A percentile compares a stretch with the other conserved stretches of the same genome.
Evolutionary conservation across 176 grass and related monocot genomes (phyloP).

Genomic region (Guadua angustifolia): DNA sequence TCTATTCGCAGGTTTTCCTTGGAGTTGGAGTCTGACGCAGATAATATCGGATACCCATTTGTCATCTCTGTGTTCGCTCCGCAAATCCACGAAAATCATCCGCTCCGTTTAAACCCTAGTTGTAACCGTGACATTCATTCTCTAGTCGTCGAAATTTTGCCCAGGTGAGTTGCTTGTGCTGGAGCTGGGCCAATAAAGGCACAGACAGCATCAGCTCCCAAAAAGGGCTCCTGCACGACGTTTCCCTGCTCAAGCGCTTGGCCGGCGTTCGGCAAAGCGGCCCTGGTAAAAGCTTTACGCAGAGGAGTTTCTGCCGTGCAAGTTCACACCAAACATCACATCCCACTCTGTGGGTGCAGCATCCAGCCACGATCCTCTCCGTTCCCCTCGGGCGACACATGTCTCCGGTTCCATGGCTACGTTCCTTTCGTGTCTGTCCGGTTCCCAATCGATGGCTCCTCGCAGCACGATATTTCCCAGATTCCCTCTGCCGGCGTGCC

Average conservation of each 20-base stretch:
- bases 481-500: not conserved
- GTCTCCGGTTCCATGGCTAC: slow-evolving; percentile 24
- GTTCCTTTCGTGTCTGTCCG: not conserved
- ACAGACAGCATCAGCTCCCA: not conserved
- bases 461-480: not conserved
- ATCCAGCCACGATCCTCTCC: slow-evolving; percentile 2
- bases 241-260: not conserved
- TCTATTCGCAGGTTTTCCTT: too few species aligned
- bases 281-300: not conserved
- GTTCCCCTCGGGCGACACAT: slow-evolving; percentile 34
- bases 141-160: not conserved
- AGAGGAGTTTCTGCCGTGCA: not conserved
- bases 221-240: not conserved
- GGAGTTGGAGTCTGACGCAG: too few species aligned
- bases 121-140: too few species aligned
- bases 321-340: not conserved
- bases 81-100: too few species aligned
- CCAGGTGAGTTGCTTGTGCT: not conserved
- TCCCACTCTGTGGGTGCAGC: too few species aligned
- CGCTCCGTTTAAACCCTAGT: too few species aligned
- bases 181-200: not conserved
- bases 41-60: too few species aligned
- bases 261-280: not conserved
- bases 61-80: too few species aligned
- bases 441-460: not conserved